phyloP scores from a whole-genome alignment of 2,329 filamentous ascomycete species.

The Colletotrichum higginsianum region DNA sequence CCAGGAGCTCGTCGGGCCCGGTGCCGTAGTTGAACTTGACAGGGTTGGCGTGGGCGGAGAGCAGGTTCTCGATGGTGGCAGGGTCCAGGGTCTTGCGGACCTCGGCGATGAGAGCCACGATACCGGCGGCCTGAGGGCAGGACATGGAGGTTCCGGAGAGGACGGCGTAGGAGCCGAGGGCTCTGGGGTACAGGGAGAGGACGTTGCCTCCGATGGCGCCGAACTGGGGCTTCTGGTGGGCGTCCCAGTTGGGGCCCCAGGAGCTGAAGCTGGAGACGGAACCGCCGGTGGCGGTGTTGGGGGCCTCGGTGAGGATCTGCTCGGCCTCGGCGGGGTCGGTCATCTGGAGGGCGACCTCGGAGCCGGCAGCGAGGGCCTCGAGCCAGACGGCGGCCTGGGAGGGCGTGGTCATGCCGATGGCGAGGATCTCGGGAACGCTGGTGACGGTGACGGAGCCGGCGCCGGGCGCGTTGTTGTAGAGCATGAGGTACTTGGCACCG shows the following conservation, averaged over 20 bases:
- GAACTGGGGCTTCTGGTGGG: slow-evolving; percentile 70
- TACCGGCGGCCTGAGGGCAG: slow-evolving; percentile 68
- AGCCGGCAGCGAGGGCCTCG: slow-evolving; percentile 57
- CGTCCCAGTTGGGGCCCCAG: slow-evolving; percentile 75
- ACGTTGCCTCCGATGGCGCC: slow-evolving; percentile 71
- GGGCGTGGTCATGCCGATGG: slow-evolving; percentile 58
- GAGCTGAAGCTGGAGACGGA: slow-evolving; percentile 67
- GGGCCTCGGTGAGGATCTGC: slow-evolving; percentile 50
- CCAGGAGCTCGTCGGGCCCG: slow-evolving; percentile 56
- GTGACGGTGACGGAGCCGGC: slow-evolving; percentile 53
- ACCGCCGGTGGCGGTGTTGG: slow-evolving; percentile 64
- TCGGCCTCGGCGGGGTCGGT: slow-evolving; percentile 55
- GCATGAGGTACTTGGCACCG: slow-evolving; percentile 73
- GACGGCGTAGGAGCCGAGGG: slow-evolving; percentile 64
- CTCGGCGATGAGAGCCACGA: slow-evolving; percentile 68
- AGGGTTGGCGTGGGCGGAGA: slow-evolving; percentile 65
- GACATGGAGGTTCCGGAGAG: slow-evolving; percentile 74
- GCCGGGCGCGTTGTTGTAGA: slow-evolving; percentile 70
- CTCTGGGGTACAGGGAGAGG: slow-evolving; percentile 68
- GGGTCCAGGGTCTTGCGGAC: slow-evolving; percentile 67
- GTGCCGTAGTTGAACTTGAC: slow-evolving; percentile 63
- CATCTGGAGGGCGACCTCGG: slow-evolving; percentile 62
- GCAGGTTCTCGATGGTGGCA: slow-evolving; percentile 62
- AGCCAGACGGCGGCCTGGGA: slow-evolving; percentile 62
- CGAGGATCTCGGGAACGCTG: slow-evolving; percentile 51